phyloP scores from a whole-genome alignment of 352 stramenopile species.

The Globisporangium irregulare region DNA sequence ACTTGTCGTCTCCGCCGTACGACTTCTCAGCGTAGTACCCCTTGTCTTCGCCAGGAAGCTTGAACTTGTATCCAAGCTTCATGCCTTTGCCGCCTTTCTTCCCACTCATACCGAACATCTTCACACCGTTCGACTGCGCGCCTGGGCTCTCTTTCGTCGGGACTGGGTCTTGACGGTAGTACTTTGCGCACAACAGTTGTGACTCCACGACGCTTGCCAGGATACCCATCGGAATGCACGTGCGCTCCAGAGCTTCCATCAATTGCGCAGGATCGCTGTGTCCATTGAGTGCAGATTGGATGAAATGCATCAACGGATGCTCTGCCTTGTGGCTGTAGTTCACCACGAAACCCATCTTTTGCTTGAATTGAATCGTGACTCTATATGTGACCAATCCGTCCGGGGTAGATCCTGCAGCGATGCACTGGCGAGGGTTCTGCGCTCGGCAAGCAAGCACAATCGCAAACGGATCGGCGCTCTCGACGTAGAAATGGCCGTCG shows the following conservation, averaged over 20 bases:
- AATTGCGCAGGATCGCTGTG: constrained; percentile 78
- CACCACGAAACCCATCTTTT: constrained; percentile 86
- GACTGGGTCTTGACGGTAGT: constrained; percentile 64
- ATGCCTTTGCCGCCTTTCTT: constrained; percentile 85
- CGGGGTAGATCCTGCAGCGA: constrained; percentile 64
- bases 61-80: constrained; percentile 86
- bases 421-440: constrained; percentile 66
- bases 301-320: constrained; percentile 84
- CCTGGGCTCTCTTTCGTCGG: constrained; percentile 36
- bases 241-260: constrained; percentile 79
- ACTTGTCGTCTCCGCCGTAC: constrained; percentile 83
- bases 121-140: constrained; percentile 30
- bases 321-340: constrained; percentile 87
- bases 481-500: constrained; percentile 80
- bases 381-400: constrained; percentile 78
- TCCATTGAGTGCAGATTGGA: constrained; percentile 80
- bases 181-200: constrained; percentile 82
- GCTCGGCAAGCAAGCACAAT: constrained; percentile 75
- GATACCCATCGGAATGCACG: constrained; percentile 81
- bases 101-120: constrained; percentile 50
- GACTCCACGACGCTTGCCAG: constrained; percentile 79
- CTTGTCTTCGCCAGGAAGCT: constrained; percentile 82
- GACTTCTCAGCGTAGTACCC: constrained; percentile 84
- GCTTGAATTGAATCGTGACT: constrained; percentile 83
- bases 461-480: constrained; percentile 79